Conservation (phyloP, 2,329 filamentous ascomycete species). For the Metarhizium anisopliae region DNA sequence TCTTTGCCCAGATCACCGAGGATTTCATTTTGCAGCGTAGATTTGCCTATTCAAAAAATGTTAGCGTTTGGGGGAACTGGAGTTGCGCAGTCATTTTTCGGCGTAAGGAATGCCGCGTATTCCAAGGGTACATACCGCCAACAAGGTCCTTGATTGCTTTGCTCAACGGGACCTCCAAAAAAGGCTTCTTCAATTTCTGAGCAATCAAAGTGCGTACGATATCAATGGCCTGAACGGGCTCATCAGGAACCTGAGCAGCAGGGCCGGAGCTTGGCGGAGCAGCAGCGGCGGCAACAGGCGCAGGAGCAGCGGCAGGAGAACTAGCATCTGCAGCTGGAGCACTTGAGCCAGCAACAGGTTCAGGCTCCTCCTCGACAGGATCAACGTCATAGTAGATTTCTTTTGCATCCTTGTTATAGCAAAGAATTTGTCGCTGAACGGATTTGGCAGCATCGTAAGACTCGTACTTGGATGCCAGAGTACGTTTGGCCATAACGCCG, state of each 20-base stretch:
- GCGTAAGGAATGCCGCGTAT: neutral
- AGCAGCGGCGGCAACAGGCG: constrained; percentile 45
- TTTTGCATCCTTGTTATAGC: constrained; percentile 98
- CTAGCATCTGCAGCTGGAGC: constrained; percentile 42
- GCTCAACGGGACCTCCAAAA: constrained; percentile 79
- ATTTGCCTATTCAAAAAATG: constrained; percentile 61
- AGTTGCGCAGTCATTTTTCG: neutral
- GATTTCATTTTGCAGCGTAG: constrained; percentile 97
- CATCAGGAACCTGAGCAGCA: constrained; percentile 77
- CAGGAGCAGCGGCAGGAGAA: constrained; percentile 42
- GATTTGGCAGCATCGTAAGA: constrained; percentile 96
- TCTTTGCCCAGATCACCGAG: constrained; percentile 96
- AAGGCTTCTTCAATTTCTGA: constrained; percentile 94
- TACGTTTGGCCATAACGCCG: constrained; percentile 94
- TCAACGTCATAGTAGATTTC: constrained; percentile 99
- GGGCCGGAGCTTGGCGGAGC: constrained; percentile 70
- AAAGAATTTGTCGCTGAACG: constrained; percentile 92
- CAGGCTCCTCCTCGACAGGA: constrained; percentile 82
- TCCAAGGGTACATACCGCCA: constrained; percentile 58
- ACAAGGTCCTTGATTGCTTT: constrained; percentile 99
- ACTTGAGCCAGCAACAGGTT: constrained; percentile 43
- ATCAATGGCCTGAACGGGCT: constrained; percentile 79
- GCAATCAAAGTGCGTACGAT: constrained; percentile 84
- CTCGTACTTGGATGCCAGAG: constrained; percentile 93
- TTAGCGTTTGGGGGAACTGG: constrained; percentile 3